These are phyloP conservation scores for Agastache rugosa DNA, from an alignment of 257 asterid genomes.

Conservation along the genomic window DNA sequence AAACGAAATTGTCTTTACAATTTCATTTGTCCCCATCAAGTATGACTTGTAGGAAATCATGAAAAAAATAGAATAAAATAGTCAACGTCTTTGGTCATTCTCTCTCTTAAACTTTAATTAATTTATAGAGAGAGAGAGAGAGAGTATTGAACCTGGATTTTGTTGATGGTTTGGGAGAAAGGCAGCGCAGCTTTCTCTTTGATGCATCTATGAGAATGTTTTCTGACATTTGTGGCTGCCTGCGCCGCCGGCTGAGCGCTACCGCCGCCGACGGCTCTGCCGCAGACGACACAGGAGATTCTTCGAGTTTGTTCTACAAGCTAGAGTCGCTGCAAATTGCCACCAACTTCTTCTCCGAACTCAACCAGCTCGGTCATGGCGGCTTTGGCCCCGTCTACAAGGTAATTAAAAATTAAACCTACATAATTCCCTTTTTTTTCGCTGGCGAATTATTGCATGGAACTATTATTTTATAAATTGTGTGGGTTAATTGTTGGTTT, in stretches of 20 bases:
- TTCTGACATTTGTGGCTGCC: conserved; percentile 52
- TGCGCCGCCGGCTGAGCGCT: conserved; percentile 41
- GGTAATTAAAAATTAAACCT: conserved; percentile 38
- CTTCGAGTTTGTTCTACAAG: conserved; percentile 58
- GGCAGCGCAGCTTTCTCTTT: conserved; percentile 15
- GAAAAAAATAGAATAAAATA: too few relatives aligned
- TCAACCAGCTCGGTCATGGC: conserved; percentile 80
- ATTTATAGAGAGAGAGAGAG: too few relatives aligned
- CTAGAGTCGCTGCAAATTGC: conserved; percentile 71
- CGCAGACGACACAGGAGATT: conserved; percentile 43
- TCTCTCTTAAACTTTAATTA: too few relatives aligned
- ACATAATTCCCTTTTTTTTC: neutral
- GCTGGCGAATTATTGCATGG: neutral
- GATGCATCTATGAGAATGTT: conserved; percentile 55
- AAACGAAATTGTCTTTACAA: too few relatives aligned
- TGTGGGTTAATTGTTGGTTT: neutral
- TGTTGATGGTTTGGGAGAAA: too few relatives aligned
- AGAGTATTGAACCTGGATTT: too few relatives aligned
- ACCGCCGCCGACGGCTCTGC: conserved; percentile 38
- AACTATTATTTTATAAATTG: too few relatives aligned
- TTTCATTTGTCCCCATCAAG: too few relatives aligned
- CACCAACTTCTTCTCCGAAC: conserved; percentile 81
- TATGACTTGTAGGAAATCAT: too few relatives aligned
- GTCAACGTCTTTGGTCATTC: too few relatives aligned
- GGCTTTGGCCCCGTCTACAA: conserved; percentile 88